Conservation (phyloP, 352 stramenopile species). For the Globisporangium recalcitrans region DNA sequence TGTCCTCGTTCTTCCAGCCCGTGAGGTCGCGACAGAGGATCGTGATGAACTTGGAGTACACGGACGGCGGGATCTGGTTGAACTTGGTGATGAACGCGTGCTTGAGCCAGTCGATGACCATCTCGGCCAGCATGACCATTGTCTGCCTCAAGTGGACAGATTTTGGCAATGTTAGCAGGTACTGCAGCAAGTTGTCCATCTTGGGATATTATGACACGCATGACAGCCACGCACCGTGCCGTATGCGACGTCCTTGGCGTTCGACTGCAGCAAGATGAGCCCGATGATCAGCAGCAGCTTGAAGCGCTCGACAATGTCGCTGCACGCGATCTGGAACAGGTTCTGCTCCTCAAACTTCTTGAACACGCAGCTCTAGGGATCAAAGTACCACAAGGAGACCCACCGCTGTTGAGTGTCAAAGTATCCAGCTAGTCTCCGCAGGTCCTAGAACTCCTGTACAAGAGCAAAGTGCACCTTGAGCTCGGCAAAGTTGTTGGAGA, state of each 20-base stretch:
- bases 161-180: not conserved
- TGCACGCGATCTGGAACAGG: conserved; percentile 97
- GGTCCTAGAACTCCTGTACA: not conserved
- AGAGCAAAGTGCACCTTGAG: conserved; percentile 81
- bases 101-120: conserved; percentile 98
- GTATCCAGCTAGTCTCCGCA: not conserved
- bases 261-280: conserved; percentile 92
- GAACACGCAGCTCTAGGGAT: conserved; percentile 87
- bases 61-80: conserved; percentile 91
- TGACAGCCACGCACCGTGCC: conserved; percentile 46
- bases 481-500: conserved; percentile 98
- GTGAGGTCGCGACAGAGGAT: conserved; percentile 93
- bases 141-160: conserved; percentile 24
- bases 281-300: conserved; percentile 95
- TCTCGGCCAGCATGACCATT: conserved; percentile 91
- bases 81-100: conserved; percentile 99
- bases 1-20: conserved; percentile 89
- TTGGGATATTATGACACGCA: not conserved
- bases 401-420: not conserved
- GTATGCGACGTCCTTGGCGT: conserved; percentile 62
- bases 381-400: not conserved
- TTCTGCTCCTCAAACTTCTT: conserved; percentile 97
- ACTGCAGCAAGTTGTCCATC: not conserved
- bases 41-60: conserved; percentile 95
- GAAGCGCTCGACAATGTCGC: conserved; percentile 97